phyloP scores from a whole-genome alignment of 257 asterid species.

The Solanum verrucosum region DNA sequence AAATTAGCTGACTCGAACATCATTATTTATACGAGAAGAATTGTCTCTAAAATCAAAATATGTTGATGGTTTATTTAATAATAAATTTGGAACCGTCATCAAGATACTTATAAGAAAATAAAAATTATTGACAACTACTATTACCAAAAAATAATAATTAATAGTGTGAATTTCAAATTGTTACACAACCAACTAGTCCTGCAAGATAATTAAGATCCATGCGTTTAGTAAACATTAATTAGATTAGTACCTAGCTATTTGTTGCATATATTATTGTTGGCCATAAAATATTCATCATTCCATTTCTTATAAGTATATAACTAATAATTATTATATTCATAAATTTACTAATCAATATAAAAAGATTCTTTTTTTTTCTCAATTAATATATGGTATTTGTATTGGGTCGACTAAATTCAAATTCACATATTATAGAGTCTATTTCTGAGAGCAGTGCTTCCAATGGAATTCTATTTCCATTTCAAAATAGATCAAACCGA shows the following conservation, averaged over 20 bases:
- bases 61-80: too few relatives aligned
- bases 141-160: neutral
- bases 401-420: too few relatives aligned
- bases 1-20: too few relatives aligned
- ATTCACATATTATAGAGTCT: too few relatives aligned
- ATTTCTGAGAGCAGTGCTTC: fast-evolving
- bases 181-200: neutral
- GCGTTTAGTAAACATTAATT: neutral
- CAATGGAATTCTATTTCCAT: too few relatives aligned
- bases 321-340: too few relatives aligned
- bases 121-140: neutral
- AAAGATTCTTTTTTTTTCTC: neutral
- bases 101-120: neutral
- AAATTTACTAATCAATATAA: too few relatives aligned
- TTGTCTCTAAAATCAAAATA: too few relatives aligned
- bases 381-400: too few relatives aligned
- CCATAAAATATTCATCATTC: neutral
- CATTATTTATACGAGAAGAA: too few relatives aligned
- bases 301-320: too few relatives aligned
- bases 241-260: neutral
- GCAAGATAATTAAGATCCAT: neutral
- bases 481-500: too few relatives aligned
- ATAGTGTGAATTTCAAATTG: neutral
- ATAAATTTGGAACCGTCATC: neutral
- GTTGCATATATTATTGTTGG: neutral